Base-by-base conservation (phyloP, 352 stramenopile species). In the Phytophthora sp. region DNA sequence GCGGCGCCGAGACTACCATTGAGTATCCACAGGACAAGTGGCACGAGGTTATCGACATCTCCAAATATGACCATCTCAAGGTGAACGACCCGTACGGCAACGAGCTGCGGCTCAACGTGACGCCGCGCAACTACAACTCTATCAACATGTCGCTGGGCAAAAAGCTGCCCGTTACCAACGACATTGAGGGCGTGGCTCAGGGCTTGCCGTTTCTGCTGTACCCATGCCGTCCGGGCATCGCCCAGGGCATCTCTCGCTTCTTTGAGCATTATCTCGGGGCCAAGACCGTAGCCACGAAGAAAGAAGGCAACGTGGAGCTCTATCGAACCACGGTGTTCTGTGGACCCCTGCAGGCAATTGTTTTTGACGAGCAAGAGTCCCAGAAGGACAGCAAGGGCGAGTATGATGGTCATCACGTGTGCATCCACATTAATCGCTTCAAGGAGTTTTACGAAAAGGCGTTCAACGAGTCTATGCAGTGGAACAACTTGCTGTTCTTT, bases 331-430 rank as follows among this genome's bases (percentile, higher is more conserved):
- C 57, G 39, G 80, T 91, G 33, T 76, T 64, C 49, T 89, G 80
- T 38, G 82, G 80, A 2, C 76, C 80, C 18, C 53, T 89, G 23
- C 82, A 91, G 59, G 56, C 77, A 7, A 83, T 91, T 23, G 69
- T 91, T 15, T 91, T 91, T 38, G 80, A 86, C 27, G 80, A 91
- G 52, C 70, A 74, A 20, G 74, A 85, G 61, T 71, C 74, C n/a
- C 49, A 83, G 62, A 71, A 62, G 24, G 73, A 82, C 53, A 83
- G 42, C 66, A 86, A 78, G 69, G 80, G 80, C 36, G 80, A 86
- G 64, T 91, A 91, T 62, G 82, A 91, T 60, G 82, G 82, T 31
- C 80, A 91, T 68, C 82, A 91, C 69, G 62, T 91, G 57, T 91
- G 82, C 66, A 86, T 91, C 61, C 80, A 91, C 65, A 89, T 91